These are phyloP conservation scores for Vicia sativa DNA, from an alignment of 306 rosid genomes.

Conservation along the genomic window DNA sequence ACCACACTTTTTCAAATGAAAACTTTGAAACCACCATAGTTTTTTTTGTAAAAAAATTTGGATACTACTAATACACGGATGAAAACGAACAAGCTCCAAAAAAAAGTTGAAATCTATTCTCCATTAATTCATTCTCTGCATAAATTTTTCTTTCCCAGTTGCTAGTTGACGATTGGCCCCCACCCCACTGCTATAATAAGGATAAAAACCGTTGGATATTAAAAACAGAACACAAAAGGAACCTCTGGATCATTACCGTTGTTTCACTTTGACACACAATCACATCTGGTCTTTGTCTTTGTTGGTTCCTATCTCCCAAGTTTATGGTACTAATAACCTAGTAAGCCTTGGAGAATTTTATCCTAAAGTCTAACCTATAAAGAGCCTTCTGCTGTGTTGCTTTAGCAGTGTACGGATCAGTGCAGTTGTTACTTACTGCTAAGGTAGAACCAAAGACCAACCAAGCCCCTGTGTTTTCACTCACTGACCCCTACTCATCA, in stretches of 20 bases:
- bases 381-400: conserved; percentile 19
- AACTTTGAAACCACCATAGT: no score
- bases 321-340: conserved; percentile 31
- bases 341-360: conserved; percentile 37
- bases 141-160: no score
- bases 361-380: conserved; percentile 38
- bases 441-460: neutral
- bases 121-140: no score
- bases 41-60: no score
- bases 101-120: no score
- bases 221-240: conserved; percentile 3
- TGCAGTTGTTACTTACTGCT: neutral
- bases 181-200: neutral
- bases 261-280: conserved; percentile 3
- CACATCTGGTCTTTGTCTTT: conserved; percentile 16
- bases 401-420: conserved; percentile 27
- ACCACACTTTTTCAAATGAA: no score
- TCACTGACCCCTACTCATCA: conserved; percentile 13
- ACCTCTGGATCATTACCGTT: conserved; percentile 25
- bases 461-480: neutral
- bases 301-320: conserved; percentile 3
- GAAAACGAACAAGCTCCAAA: no score
- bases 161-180: neutral
- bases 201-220: conserved; percentile 22
- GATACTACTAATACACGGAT: no score